Percentiles rank a stretch among this genome's conserved stretches.
These are phyloP conservation scores for Annulohypoxylon maeteangense DNA, from an alignment of 495 filamentous ascomycete genomes.

Conservation along the genomic window DNA sequence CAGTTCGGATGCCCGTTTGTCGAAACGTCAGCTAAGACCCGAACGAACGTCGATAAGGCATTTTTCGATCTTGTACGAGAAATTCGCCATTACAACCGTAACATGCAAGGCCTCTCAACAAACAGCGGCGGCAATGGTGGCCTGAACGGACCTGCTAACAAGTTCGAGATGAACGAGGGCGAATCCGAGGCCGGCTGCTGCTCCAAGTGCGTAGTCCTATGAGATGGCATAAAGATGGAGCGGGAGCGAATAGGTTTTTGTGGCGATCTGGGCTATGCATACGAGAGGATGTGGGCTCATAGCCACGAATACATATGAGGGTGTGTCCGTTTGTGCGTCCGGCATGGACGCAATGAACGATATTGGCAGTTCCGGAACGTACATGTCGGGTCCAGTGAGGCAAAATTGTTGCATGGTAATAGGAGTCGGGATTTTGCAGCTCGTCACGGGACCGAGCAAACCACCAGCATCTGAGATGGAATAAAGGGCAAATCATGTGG, in stretches of 20 bases:
- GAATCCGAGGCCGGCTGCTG: constrained; percentile 83
- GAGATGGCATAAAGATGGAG: constrained; percentile 50
- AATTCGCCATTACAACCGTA: constrained; percentile 97
- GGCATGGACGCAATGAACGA: constrained; percentile 34
- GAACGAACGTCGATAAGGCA: constrained; percentile 97
- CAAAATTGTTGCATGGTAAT: constrained; percentile 44
- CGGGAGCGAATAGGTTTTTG: constrained; percentile 8
- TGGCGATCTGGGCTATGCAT: constrained; percentile 29
- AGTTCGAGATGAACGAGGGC: constrained; percentile 81
- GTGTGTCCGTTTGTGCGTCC: constrained; percentile 25
- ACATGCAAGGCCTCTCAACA: constrained; percentile 86
- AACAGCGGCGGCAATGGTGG: constrained; percentile 70
- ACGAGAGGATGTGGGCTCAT: constrained; percentile 22
- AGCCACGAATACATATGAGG: constrained; percentile 15
- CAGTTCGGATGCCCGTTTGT: constrained; percentile 97
- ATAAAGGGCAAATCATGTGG: constrained; percentile 35
- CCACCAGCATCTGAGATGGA: constrained; percentile 40
- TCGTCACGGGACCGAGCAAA: constrained; percentile 38
- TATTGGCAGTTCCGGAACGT: constrained; percentile 38
- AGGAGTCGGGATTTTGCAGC: constrained; percentile 41
- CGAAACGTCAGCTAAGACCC: constrained; percentile 97
- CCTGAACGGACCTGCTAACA: constrained; percentile 69
- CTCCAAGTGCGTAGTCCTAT: constrained; percentile 90
- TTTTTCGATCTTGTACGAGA: constrained; percentile 98
- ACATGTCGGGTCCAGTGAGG: constrained; percentile 37